Base-by-base conservation (phyloP, 352 stramenopile genomes). In the Pythium phragmitis region DNA sequence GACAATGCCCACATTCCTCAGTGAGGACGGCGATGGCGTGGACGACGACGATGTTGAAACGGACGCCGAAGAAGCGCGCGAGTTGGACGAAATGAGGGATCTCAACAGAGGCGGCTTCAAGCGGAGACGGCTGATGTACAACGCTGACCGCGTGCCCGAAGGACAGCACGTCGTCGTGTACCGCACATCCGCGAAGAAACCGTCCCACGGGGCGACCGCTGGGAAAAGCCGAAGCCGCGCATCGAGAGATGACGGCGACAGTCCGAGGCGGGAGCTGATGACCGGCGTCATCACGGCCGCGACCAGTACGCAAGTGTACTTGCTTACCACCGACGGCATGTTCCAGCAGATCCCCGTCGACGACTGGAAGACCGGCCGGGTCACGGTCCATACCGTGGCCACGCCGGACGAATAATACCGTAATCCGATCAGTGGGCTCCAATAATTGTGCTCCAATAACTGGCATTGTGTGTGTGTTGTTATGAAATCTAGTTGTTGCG, bases 91-190 rank as follows among this genome's bases (percentile, higher is more conserved):
- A 16, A 13, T 56, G 13, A 9, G 58, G 17, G 12, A 45, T 37
- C 23, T 52, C 16, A 57, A 11, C 21, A 7, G 14, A 19, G 57
- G 45, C 9, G 57, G 45, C 5, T 46, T 50, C 26, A 68, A 68
- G 61, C 61, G 61, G 21, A 47, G 52, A 34, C 69, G 79, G 60
- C 65, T 86, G 11, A n/a, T 50, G 17, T 81, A 74, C 53, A 88
- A 84, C 42, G 76, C 77, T 14, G 57, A 47, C 21, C 74, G 85
- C 70, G 64, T 89, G 41, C 73, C 82, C 42, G 81, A 88, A 60
- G 81, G 81, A n/a, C 77, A 88, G 26, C 53, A 79, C 19, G 65
- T 90, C 3, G 65, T 76, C 5, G 77, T 90, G 41, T 81, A 56
- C 16, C 37, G 37, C 11, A 55, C 57, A 16, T 37, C 52, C 12